Percentiles rank a stretch among this genome's conserved stretches.
Conservation (phyloP, 208 protist genomes). For the Blastocrithidia nonstop region DNA sequence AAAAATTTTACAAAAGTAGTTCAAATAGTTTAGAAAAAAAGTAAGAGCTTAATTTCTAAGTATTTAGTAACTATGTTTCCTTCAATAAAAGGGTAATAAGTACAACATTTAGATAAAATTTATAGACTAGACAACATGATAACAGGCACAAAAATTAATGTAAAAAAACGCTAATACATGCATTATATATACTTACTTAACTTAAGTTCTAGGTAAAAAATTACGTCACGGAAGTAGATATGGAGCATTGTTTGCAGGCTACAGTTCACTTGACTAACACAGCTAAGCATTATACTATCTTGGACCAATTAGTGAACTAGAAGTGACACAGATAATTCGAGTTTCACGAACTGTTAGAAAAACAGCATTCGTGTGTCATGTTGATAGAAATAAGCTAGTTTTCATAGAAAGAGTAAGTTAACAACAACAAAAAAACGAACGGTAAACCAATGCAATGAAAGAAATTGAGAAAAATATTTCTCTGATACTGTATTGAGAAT, state of each 20-base stretch:
- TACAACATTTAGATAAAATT: background rate
- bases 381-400: no score
- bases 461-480: no score
- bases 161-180: conserved; percentile 15
- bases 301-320: conserved; percentile 23
- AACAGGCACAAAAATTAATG: conserved; percentile 6
- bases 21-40: conserved; percentile 24
- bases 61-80: conserved; percentile 34
- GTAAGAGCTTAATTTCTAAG: conserved; percentile 16
- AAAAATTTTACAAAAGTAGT: no score
- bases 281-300: conserved; percentile 35
- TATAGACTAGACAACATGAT: background rate
- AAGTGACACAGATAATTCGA: conserved; percentile 15
- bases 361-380: conserved; percentile 7
- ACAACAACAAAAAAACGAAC: no score
- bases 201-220: conserved; percentile 11
- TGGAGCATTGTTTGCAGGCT: conserved; percentile 52
- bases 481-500: no score
- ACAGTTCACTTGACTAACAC: conserved; percentile 15
- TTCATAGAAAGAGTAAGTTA: no score
- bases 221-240: conserved; percentile 52
- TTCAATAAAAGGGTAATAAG: conserved; percentile 2
- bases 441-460: no score
- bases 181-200: conserved; percentile 26
- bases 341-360: conserved; percentile 48